Evolutionary conservation across 1,284 basidiomycete species (phyloP).

Genomic region (Stereum hirsutum): DNA sequence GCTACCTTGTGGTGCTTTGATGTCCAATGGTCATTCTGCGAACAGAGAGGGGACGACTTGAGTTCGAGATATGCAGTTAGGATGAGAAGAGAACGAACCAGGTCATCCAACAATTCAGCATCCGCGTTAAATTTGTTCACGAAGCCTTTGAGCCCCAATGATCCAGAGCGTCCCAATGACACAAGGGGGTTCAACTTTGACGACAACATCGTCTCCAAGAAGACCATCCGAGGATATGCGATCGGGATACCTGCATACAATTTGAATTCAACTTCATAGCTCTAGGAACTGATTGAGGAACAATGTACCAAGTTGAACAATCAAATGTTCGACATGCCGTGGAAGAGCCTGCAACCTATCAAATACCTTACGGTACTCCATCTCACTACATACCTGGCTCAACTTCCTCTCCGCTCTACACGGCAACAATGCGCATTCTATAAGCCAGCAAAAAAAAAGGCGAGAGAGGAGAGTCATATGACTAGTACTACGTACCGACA

Average conservation of each 20-base stretch:
- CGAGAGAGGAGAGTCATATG: neutral
- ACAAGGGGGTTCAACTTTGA: constrained; percentile 80
- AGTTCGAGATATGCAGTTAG: neutral
- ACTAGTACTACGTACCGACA: constrained; percentile 53
- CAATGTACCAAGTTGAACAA: constrained; percentile 64
- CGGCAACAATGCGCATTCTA: no score
- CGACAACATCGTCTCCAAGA: constrained; percentile 71
- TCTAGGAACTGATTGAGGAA: neutral
- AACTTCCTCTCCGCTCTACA: constrained; percentile 78
- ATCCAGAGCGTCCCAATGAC: constrained; percentile 54
- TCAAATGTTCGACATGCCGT: constrained; percentile 63
- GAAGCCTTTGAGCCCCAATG: constrained; percentile 66
- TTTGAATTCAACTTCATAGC: neutral
- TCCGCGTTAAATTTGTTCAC: constrained; percentile 91
- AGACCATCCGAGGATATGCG: constrained; percentile 91
- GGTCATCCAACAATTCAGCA: constrained; percentile 86
- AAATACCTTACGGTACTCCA: constrained; percentile 71
- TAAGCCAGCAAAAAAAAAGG: neutral
- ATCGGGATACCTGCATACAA: constrained; percentile 55
- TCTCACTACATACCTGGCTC: constrained; percentile 66
- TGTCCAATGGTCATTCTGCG: constrained; percentile 88
- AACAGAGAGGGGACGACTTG: no score
- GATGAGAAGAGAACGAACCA: constrained; percentile 35
- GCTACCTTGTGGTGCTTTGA: constrained; percentile 69
- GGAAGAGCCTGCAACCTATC: constrained; percentile 51